These are phyloP conservation scores for Hibiscus tridactylites DNA, from an alignment of 345 rosid species.

Conservation along the genomic window DNA sequence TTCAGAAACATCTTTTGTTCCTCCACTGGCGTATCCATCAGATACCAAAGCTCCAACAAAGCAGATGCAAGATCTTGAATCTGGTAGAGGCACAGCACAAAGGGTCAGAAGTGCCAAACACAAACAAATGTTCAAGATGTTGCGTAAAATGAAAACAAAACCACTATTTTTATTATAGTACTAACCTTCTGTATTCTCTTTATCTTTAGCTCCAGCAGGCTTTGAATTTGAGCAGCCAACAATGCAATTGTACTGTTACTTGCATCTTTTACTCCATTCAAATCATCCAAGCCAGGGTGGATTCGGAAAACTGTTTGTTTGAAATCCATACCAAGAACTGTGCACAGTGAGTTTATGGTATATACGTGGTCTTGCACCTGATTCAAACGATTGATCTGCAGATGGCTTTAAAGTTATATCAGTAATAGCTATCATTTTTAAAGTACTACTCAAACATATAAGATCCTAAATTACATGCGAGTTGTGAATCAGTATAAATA, in stretches of 20 bases:
- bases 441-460: background rate
- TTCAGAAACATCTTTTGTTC: slow-evolving; percentile 50
- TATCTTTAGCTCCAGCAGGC: slow-evolving; percentile 39
- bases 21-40: slow-evolving; percentile 54
- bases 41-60: slow-evolving; percentile 62
- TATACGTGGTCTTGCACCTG: slow-evolving; percentile 35
- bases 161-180: background rate
- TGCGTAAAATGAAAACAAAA: background rate
- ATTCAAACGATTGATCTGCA: slow-evolving; percentile 41
- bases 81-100: slow-evolving; percentile 17
- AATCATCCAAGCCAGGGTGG: slow-evolving; percentile 36
- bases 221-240: slow-evolving; percentile 37
- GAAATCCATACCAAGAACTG: slow-evolving; percentile 56
- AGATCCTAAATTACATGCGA: background rate
- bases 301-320: slow-evolving; percentile 29
- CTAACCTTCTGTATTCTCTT: slow-evolving; percentile 56
- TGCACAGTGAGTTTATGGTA: slow-evolving; percentile 38
- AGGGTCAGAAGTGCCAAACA: slow-evolving; percentile 13
- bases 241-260: slow-evolving; percentile 38
- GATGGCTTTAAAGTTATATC: background rate
- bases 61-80: slow-evolving; percentile 54
- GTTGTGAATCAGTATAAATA: background rate
- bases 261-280: slow-evolving; percentile 32
- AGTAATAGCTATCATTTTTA: background rate
- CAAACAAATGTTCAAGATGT: background rate